Base-by-base conservation (phyloP, 345 rosid genomes). In the Gossypium stocksii region DNA sequence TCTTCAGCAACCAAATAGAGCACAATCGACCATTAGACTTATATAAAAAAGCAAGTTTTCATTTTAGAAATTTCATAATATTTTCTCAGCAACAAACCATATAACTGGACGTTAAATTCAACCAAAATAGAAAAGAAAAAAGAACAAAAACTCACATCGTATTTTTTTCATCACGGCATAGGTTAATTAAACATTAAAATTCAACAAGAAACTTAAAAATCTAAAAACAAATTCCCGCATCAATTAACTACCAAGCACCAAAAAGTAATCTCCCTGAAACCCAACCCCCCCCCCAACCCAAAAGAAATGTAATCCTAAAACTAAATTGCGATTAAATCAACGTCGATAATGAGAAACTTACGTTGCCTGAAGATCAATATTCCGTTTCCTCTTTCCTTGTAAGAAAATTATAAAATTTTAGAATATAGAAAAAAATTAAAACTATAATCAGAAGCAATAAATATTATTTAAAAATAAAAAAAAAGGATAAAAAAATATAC, bases 111-210 rank as follows among this genome's bases (percentile, higher is more conserved):
- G 17, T 41, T 44, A 14, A 22, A 71, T 38, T 25, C 16, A 66
- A 20, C 43, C 16, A 46, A 13, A 34, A 34, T 34, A 34, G 38
- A 34, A 34, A 44, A 16, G 16, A 45, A 53, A 38, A 51, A 16
- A 20, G 73, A 25, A 11, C 11, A 23, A 20, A 11, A 20, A n/a
- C 13, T 13, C 12, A 19, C 34, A 66, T 13, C 38, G 15, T 27
- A 34, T 63, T 76, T 76, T 57, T 46, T 66, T 43, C 75, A 62
- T 53, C 43, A 78, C 80, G 80, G 73, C 70, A 74, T 9, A 15
- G 53, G 44, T 49, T 13, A 48, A 23, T 23, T 52, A 22, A 66
- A 57, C 25, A 73, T 53, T 27, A 8, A 22, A 27, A 34, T 16
- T 15, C 17, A 45, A 5, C 29, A 29, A 17, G 41, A 10, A 4